A percentile compares a stretch with the other conserved stretches of the same genome.
phyloP scores from a whole-genome alignment of 2,329 filamentous ascomycete species.

The Talaromyces verruculosus region DNA sequence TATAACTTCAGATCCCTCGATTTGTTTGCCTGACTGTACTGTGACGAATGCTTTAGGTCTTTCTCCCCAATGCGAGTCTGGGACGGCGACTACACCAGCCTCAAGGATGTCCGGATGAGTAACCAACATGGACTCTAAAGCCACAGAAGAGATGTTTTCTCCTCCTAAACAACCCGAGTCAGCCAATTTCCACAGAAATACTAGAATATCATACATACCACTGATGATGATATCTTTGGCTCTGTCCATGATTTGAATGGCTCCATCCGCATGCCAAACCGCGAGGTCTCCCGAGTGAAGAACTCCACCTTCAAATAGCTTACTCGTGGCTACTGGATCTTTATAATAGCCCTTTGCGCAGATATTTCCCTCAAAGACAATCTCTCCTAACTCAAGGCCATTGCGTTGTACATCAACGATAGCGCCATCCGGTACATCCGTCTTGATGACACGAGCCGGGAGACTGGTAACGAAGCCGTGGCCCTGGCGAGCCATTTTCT shows the following conservation, averaged over 20 bases:
- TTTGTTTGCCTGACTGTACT: constrained; percentile 63
- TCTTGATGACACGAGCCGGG: constrained; percentile 78
- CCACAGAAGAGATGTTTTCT: constrained; percentile 94
- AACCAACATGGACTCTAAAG: constrained; percentile 84
- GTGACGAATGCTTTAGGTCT: constrained; percentile 93
- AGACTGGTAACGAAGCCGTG: constrained; percentile 85
- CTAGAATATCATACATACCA: constrained; percentile 52
- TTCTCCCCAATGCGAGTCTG: constrained; percentile 92
- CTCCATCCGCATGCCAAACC: constrained; percentile 88
- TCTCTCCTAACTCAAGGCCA: constrained; percentile 76
- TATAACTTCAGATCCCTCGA: constrained; percentile 70
- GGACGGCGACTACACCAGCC: constrained; percentile 83
- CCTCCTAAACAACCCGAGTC: constrained; percentile 60
- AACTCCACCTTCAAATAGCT: constrained; percentile 83
- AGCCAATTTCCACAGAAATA: neutral
- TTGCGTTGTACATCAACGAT: constrained; percentile 68
- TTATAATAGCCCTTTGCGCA: constrained; percentile 91
- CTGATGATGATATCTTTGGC: constrained; percentile 99
- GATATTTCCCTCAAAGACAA: constrained; percentile 88
- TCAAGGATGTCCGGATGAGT: constrained; percentile 88
- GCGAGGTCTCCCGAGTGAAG: constrained; percentile 89
- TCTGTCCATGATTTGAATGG: constrained; percentile 86
- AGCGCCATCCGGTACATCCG: constrained; percentile 66
- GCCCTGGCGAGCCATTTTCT: constrained; percentile 88
- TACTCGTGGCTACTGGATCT: constrained; percentile 78